A percentile compares a stretch with the other conserved stretches of the same genome.
Evolutionary conservation across 139 green algal species (phyloP).

Genomic region (Coelastrella sp.): DNA sequence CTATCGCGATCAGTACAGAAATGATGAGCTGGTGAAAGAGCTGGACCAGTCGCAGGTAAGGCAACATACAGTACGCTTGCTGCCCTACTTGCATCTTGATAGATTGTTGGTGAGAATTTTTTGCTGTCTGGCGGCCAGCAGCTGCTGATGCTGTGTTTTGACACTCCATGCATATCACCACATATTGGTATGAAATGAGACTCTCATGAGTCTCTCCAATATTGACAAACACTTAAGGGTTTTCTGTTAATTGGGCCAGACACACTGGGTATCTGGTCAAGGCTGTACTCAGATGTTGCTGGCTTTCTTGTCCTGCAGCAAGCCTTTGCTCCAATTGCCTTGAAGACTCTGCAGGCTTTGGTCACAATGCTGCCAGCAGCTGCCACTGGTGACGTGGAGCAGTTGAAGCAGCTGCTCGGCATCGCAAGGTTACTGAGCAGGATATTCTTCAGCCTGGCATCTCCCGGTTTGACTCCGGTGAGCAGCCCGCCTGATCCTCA

Average conservation of each 20-base stretch:
- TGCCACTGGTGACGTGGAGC: slow-evolving; percentile 47
- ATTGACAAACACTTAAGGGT: no score
- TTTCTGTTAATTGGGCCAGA: neutral
- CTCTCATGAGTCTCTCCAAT: no score
- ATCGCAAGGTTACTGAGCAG: slow-evolving; percentile 76
- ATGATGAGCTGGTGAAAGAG: slow-evolving; percentile 57
- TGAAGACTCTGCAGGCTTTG: slow-evolving; percentile 64
- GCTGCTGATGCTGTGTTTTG: no score
- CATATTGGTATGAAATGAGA: no score
- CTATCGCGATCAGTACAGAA: slow-evolving; percentile 84
- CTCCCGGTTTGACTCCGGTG: slow-evolving; percentile 91
- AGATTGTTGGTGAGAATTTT: neutral
- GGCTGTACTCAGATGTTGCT: neutral
- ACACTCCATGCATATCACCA: no score
- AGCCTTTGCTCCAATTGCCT: slow-evolving; percentile 71
- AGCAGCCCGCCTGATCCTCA: neutral
- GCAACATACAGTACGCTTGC: neutral
- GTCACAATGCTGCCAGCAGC: slow-evolving; percentile 36
- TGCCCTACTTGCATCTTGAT: no score
- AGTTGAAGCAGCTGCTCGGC: slow-evolving; percentile 71
- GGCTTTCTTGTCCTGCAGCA: slow-evolving; percentile 63
- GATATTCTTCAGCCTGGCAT: slow-evolving; percentile 97
- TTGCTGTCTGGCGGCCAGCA: neutral
- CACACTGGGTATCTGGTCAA: neutral
- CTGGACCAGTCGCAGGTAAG: slow-evolving; percentile 77